A percentile compares a stretch with the other conserved stretches of the same genome.
Evolutionary conservation across 495 filamentous ascomycete genomes (phyloP).

Genomic region (Amphirosellinia nigrospora): DNA sequence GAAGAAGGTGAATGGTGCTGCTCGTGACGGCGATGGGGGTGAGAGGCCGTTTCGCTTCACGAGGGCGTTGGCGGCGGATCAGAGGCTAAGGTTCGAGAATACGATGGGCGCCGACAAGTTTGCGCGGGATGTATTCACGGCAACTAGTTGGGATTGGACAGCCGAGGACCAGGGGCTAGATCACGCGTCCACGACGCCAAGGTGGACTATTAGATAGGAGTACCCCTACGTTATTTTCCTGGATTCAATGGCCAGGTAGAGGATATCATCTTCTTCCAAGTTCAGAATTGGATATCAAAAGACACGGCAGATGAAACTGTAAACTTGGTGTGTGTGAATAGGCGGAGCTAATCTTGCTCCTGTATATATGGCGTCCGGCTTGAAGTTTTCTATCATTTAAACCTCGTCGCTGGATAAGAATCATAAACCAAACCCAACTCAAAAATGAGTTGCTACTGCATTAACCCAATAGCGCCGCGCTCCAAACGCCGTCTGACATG

Average conservation of each 20-base stretch:
- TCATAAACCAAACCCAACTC: constrained; percentile 18
- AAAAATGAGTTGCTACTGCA: constrained; percentile 23
- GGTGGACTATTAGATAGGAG: constrained; percentile 31
- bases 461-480: constrained; percentile 30
- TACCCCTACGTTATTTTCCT: not conserved
- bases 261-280: not conserved
- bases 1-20: not conserved
- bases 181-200: constrained; percentile 35
- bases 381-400: constrained; percentile 4
- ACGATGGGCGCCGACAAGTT: constrained; percentile 48
- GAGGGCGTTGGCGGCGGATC: constrained; percentile 45
- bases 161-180: constrained; percentile 44
- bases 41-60: constrained; percentile 49
- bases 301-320: not conserved
- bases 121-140: constrained; percentile 61
- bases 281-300: constrained; percentile 3
- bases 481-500: constrained; percentile 34
- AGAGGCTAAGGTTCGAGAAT: constrained; percentile 47
- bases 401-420: not conserved
- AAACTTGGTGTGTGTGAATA: not conserved
- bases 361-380: constrained; percentile 33
- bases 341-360: constrained; percentile 1
- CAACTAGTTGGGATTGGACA: constrained; percentile 65
- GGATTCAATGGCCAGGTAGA: too few relatives aligned
- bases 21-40: constrained; percentile 16